Evolutionary conservation across 768 basidiomycete species (phyloP).

Genomic region (Phallus indusiatus): DNA sequence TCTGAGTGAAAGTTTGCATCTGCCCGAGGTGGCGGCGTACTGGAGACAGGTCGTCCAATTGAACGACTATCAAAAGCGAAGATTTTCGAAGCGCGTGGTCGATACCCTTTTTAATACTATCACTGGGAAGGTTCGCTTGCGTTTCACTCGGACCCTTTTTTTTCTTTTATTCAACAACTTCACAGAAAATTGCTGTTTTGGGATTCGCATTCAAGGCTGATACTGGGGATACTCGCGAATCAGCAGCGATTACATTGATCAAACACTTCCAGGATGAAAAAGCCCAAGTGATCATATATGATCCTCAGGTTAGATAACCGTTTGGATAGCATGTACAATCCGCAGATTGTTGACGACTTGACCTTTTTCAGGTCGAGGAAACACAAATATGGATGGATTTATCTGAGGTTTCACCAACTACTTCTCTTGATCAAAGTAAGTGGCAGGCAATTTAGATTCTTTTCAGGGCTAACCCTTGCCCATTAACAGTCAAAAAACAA

Average conservation of each 20-base stretch:
- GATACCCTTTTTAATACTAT: conserved; percentile 98
- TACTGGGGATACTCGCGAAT: conserved; percentile 98
- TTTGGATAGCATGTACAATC: too few species aligned
- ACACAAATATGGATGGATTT: conserved; percentile 84
- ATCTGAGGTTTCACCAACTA: conserved; percentile 53
- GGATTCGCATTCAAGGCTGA: conserved; percentile 99
- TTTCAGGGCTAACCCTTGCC: background rate
- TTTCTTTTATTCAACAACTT: background rate
- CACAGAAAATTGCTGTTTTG: conserved; percentile 84
- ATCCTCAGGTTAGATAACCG: conserved; percentile 49
- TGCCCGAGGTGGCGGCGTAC: conserved; percentile 95
- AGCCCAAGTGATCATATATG: conserved; percentile 81
- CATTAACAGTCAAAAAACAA: conserved; percentile 67
- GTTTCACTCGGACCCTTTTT: background rate
- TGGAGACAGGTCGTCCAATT: conserved; percentile 96
- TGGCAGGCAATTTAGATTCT: conserved; percentile 6
- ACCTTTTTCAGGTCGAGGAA: conserved; percentile 41
- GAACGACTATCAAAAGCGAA: conserved; percentile 97
- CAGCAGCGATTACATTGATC: conserved; percentile 88
- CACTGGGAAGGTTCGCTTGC: conserved; percentile 69
- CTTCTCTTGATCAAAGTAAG: conserved; percentile 60
- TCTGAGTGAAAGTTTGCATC: conserved; percentile 86
- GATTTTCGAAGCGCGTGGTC: conserved; percentile 94
- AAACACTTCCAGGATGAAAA: conserved; percentile 88
- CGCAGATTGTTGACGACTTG: background rate